A percentile compares a stretch with the other conserved stretches of the same genome.
These are phyloP conservation scores for Boehmeria nivea DNA, from an alignment of 306 rosid genomes.

Conservation along the genomic window DNA sequence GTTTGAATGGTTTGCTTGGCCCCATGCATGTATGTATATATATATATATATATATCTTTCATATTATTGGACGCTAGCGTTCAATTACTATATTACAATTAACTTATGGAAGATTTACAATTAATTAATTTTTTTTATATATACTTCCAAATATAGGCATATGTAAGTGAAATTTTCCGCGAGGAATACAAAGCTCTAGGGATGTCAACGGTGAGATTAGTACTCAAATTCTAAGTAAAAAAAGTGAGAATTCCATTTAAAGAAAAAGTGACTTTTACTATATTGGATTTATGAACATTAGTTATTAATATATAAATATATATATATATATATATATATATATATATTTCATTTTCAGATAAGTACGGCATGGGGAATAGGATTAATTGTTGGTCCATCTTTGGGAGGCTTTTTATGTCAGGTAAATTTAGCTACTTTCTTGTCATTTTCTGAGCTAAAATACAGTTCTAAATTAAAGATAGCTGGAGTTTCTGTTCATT, in stretches of 20 bases:
- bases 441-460: no score
- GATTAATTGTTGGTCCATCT: slow-evolving; percentile 82
- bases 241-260: no score
- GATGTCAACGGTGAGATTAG: slow-evolving; percentile 60
- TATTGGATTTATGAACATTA: no score
- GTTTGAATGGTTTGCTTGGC: slow-evolving; percentile 76
- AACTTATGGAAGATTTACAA: no score
- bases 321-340: slow-evolving; percentile 3
- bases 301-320: no score
- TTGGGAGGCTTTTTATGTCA: slow-evolving; percentile 83
- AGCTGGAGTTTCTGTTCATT: no score
- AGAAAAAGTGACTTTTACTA: no score
- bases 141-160: slow-evolving; percentile 44
- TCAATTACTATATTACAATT: background rate
- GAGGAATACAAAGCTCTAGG: slow-evolving; percentile 79
- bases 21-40: slow-evolving; percentile 91
- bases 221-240: no score
- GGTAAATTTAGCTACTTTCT: slow-evolving; percentile 31
- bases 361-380: slow-evolving; percentile 73
- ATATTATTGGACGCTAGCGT: background rate
- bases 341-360: slow-evolving; percentile 29
- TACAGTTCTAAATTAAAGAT: no score
- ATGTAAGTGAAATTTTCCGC: slow-evolving; percentile 58
- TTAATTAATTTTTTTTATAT: no score
- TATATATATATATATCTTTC: no score